Conservation (phyloP, 257 asterid species). For the Nicotiana noctiflora region DNA sequence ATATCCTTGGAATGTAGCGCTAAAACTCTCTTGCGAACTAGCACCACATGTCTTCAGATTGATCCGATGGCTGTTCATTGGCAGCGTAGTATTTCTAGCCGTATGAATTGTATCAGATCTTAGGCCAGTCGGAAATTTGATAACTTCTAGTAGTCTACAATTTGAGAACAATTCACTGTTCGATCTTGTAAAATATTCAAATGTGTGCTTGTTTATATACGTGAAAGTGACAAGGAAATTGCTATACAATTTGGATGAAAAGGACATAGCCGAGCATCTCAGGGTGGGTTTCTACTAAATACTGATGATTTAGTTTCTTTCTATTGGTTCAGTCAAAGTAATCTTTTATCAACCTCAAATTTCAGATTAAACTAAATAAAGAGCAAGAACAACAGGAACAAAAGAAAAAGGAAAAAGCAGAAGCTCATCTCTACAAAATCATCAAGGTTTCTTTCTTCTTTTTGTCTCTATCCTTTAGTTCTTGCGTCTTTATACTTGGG, state of each 20-base stretch:
- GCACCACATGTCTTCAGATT: too few relatives aligned
- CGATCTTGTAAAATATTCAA: constrained; percentile 64
- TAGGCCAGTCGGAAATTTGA: neutral
- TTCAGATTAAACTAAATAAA: constrained; percentile 57
- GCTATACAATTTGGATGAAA: constrained; percentile 63
- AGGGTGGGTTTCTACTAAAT: constrained; percentile 40
- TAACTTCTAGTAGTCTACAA: neutral
- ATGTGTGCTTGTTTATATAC: constrained; percentile 66
- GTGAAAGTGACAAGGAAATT: constrained; percentile 58
- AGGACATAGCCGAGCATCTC: constrained; percentile 63
- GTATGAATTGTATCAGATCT: neutral
- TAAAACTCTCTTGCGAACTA: too few relatives aligned
- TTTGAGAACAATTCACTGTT: constrained; percentile 39
- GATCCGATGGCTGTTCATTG: neutral
- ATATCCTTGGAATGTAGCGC: too few relatives aligned
- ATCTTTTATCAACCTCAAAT: neutral
- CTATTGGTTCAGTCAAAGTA: neutral
- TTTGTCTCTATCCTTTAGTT: neutral
- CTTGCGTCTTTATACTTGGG: neutral
- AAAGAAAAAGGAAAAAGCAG: constrained; percentile 63
- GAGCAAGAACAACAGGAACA: constrained; percentile 65
- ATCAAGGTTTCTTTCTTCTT: constrained; percentile 44
- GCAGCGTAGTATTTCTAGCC: neutral
- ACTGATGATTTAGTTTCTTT: neutral
- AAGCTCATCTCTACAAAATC: constrained; percentile 69